Base-by-base conservation (phyloP, 345 rosid species). In the Raphanus sativus region DNA sequence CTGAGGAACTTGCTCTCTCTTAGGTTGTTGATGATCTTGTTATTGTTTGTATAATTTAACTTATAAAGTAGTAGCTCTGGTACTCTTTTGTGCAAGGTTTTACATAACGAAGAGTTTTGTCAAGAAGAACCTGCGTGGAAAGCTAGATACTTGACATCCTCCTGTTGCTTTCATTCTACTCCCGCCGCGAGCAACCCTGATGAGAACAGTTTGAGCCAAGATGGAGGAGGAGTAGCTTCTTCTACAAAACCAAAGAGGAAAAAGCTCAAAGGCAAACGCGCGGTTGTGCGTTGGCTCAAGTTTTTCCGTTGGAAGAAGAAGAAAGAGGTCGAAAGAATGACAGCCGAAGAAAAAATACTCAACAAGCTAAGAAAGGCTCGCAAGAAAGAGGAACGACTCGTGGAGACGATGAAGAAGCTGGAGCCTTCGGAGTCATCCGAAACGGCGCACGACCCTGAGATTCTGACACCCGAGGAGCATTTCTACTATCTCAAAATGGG, bases 381-480 rank as follows among this genome's bases (percentile, higher is more conserved):
- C 4, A 89, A 78, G 86, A 95, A 95, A 80, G 94, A 95, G 81
- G 94, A 87, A 69, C 87, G 90, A 40, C 77, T 87, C 69, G 84
- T 89, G 76, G 87, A 84, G 77, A 86, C 89, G 38, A 77, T 95
- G 87, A 86, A 85, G 69, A 91, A 91, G 80, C 85, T 95, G 17
- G 98, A 92, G 67, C 99, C 94, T 16, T 70, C 83, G 42, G 93
- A 92, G 33, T 83, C 90, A 50, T 86, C 86, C 0, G 93, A 88
- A 74, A 65, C 90, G 40, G 85, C 87, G 16, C 96, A 92, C 71
- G 97, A 95, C 82, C 99, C 99, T 4, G 98, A 95, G 89, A 89
- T 92, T 73, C 84, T 89, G 80, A 92, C 98, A 24, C 99, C 98
- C 0, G 98, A 95, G 67, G 99, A 95, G 82, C 98, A 92, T 81